Percentiles rank a stretch among this genome's conserved stretches.
Conservation (phyloP, 2,329 filamentous ascomycete species). For the Chalaropsis ovoidea region DNA sequence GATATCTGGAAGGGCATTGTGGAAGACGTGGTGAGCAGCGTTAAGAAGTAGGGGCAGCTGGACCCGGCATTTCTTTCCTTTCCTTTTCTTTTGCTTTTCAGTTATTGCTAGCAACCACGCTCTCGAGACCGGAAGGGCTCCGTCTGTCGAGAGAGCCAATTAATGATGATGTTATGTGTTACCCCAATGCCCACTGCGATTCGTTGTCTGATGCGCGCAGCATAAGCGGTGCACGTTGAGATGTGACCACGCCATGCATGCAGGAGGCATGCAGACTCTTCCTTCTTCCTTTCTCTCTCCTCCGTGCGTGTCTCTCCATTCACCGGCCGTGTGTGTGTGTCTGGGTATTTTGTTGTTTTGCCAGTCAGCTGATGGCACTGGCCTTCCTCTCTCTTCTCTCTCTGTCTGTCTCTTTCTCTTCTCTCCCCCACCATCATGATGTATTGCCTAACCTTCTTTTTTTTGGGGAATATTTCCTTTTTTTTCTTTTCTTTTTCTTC, state of each 20-base stretch:
- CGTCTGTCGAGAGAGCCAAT: constrained; percentile 1
- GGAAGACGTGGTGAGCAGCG: constrained; percentile 37
- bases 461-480: background rate
- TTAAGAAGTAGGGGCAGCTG: constrained; percentile 3
- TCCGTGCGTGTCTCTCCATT: no score
- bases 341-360: no score
- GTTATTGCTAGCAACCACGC: background rate
- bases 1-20: constrained; percentile 49
- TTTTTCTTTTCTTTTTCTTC: background rate
- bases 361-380: no score
- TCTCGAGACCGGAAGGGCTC: constrained; percentile 19
- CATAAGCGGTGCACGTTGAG: background rate
- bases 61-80: background rate
- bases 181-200: background rate
- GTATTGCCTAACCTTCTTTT: no score
- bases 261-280: background rate
- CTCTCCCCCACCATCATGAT: no score
- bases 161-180: constrained; percentile 5
- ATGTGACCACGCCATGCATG: constrained; percentile 10
- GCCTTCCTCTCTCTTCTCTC: no score
- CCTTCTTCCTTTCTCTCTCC: no score
- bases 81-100: background rate
- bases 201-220: background rate
- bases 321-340: no score
- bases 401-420: no score